phyloP scores from a whole-genome alignment of 805 yeast genomes.

The Kodamaea laetipori region DNA sequence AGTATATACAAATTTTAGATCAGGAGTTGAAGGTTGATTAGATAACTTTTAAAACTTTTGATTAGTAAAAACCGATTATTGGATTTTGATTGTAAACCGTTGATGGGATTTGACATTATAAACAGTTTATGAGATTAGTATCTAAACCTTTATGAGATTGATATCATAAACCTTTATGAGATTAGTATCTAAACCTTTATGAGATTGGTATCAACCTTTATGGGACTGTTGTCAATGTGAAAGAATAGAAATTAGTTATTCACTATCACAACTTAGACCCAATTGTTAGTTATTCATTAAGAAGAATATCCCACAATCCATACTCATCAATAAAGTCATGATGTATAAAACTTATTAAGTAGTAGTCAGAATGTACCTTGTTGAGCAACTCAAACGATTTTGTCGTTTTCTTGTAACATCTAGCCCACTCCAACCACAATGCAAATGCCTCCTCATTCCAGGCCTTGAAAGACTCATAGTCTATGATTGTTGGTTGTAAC shows the following conservation, averaged over 20 bases:
- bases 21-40: slow-evolving; percentile 21
- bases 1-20: slow-evolving; percentile 42
- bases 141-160: too few relatives aligned
- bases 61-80: too few relatives aligned
- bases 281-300: slow-evolving; percentile 32
- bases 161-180: too few relatives aligned
- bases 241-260: not conserved
- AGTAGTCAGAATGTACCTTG: slow-evolving; percentile 60
- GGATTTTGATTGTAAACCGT: too few relatives aligned
- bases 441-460: slow-evolving; percentile 96
- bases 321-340: slow-evolving; percentile 76
- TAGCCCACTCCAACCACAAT: slow-evolving; percentile 91
- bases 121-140: too few relatives aligned
- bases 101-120: too few relatives aligned
- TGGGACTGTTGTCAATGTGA: too few relatives aligned
- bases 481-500: slow-evolving; percentile 89
- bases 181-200: too few relatives aligned
- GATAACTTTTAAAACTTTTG: not conserved
- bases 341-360: slow-evolving; percentile 81
- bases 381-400: slow-evolving; percentile 63
- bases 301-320: slow-evolving; percentile 73
- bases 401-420: slow-evolving; percentile 64
- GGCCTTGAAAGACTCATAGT: slow-evolving; percentile 87
- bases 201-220: too few relatives aligned
- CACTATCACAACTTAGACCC: slow-evolving; percentile 5